Conservation (phyloP, 192 early-diverging fungal genomes). For the Obelidium mucronatum region DNA sequence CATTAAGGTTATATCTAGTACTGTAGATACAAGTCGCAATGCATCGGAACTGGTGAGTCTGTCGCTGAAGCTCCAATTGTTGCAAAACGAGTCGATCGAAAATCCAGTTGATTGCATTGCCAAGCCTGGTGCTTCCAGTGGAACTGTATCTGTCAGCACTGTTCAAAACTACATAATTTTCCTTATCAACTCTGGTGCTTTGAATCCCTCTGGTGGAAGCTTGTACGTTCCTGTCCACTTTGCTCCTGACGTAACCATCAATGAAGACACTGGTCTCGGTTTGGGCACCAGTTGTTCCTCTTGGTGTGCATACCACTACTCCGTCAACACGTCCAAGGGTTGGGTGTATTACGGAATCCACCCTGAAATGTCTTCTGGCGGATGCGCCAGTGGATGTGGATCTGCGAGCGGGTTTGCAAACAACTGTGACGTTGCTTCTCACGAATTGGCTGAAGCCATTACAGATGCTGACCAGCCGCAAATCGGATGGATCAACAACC, state of each 20-base stretch:
- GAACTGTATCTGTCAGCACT: neutral
- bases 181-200: neutral
- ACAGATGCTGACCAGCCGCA: neutral
- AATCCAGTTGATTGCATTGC: neutral
- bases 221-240: conserved; percentile 13
- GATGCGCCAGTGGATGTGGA: neutral
- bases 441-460: neutral
- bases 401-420: neutral
- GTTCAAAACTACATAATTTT: neutral
- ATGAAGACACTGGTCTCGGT: neutral
- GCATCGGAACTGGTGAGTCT: too few species aligned
- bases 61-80: too few species aligned
- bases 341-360: neutral
- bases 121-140: neutral
- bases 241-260: neutral
- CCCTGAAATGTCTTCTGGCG: neutral
- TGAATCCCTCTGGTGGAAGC: neutral
- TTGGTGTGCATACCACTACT: neutral
- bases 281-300: neutral
- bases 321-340: neutral
- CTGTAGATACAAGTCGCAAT: too few species aligned
- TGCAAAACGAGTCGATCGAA: too few species aligned
- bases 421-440: neutral
- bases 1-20: too few species aligned
- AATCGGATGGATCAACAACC: neutral